Evolutionary conservation across 306 rosid species (phyloP), one percentile per base, ranked within the genome.

Genomic region (Vachellia collinsii): DNA sequence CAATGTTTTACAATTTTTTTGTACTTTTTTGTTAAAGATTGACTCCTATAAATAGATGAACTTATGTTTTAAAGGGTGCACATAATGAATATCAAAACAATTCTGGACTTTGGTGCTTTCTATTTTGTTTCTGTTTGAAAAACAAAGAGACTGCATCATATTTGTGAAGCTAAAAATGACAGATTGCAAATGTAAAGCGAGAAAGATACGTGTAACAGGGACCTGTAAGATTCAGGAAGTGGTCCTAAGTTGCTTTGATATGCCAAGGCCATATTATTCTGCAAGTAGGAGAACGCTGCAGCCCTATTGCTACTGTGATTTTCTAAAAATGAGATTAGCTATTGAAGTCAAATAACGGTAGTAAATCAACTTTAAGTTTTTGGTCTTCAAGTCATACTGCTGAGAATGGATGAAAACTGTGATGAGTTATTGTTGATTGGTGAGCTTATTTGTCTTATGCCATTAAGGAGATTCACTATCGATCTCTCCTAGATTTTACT

Each of bases 91-190:
- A 23, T 8, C 34, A 46, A 78, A 68, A 39, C 43, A 67, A 58
- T 23, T 29, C 36, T 63, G 54, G 19, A 20, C 62, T 74, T 67
- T 74, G 39, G 29, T 74, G 67, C 19, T 79, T 83, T 44, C 56
- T 68, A 67, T 14, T 46, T 73, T 23, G n/a, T 23, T 83, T 78
- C 70, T 77, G 72, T 44, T 44, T 73, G 65, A 36, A 20, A 17
- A 58, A 46, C 54, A 66, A 78, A 43, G 83, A 56, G 34, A 76
- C 62, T 38, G 22, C 50, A 37, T 1, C 23, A 37, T 73, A 74
- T 66, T 37, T 67, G 44, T 25, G 29, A 56, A 59, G 71, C 67
- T 17, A 39, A 44, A 23, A 44, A 11, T 2, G 11, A 23, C 13
- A 34, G 11, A 67, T 56, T 50, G 46, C 66, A 77, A 54, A 43